Conservation (phyloP, 371 early-diverging fungal species). For the Blakeslea trispora region DNA sequence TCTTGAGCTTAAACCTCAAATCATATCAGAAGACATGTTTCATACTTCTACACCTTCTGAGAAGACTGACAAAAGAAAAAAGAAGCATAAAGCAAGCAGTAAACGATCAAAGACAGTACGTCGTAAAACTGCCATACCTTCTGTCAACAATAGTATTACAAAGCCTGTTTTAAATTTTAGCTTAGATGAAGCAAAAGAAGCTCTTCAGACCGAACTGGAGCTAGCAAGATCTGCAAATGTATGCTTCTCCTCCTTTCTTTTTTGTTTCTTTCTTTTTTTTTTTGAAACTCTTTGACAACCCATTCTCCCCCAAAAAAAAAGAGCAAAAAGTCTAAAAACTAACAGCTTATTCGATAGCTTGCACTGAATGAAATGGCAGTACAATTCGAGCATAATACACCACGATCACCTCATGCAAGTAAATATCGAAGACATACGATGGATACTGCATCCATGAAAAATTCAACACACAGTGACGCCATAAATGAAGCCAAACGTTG, state of each 20-base stretch:
- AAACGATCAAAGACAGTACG: slow-evolving; percentile 14
- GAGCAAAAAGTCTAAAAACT: too few relatives aligned
- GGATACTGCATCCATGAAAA: slow-evolving; percentile 7
- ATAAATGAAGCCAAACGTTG: slow-evolving; percentile 14
- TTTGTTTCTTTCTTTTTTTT: too few relatives aligned
- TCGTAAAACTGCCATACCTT: slow-evolving; percentile 8
- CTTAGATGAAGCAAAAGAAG: slow-evolving; percentile 17
- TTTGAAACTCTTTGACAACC: too few relatives aligned
- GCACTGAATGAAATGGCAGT: too few relatives aligned
- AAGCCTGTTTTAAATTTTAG: too few relatives aligned
- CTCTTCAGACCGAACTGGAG: slow-evolving; percentile 15
- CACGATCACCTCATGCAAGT: neutral
- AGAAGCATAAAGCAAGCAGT: slow-evolving; percentile 12
- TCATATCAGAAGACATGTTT: neutral
- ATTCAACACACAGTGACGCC: neutral
- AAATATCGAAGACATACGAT: slow-evolving; percentile 22
- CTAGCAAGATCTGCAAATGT: slow-evolving; percentile 17
- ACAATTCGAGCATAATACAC: too few relatives aligned
- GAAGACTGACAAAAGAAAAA: slow-evolving; percentile 15
- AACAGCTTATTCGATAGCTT: too few relatives aligned
- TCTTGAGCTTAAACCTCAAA: neutral
- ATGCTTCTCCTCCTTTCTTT: neutral
- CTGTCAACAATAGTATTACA: slow-evolving; percentile 2
- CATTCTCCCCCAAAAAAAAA: too few relatives aligned
- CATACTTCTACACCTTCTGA: slow-evolving; percentile 1